Conservation (phyloP, 2,329 filamentous ascomycete species). For the Neoscytalidium dimidiatum region DNA sequence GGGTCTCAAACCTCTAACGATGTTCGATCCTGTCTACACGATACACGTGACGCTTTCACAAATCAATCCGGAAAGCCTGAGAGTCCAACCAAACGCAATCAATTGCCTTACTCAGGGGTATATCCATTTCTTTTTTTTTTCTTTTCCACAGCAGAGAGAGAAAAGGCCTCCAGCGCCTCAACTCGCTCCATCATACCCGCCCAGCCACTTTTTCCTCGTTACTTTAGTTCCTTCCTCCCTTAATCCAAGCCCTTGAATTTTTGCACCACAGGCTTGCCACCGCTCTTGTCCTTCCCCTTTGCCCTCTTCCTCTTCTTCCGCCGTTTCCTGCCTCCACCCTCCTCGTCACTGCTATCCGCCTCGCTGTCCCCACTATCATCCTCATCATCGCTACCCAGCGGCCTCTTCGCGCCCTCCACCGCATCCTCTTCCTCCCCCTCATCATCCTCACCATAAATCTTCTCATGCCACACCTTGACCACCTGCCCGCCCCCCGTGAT, state of each 20-base stretch:
- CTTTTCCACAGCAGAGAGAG: background rate
- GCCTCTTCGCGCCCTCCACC: slow-evolving; percentile 34
- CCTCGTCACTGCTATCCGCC: slow-evolving; percentile 44
- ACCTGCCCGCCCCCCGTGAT: slow-evolving; percentile 84
- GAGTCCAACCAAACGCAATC: no score
- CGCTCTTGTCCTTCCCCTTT: slow-evolving; percentile 35
- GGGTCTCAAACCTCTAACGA: no score
- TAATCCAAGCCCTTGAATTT: slow-evolving; percentile 37
- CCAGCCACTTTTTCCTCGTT: background rate
- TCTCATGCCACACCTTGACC: slow-evolving; percentile 88
- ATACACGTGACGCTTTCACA: no score
- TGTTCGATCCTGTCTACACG: no score
- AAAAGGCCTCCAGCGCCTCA: background rate
- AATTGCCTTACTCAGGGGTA: slow-evolving; percentile 8
- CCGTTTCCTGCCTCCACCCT: slow-evolving; percentile 42
- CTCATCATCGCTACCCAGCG: slow-evolving; percentile 42
- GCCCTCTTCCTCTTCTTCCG: slow-evolving; percentile 48
- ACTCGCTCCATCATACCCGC: background rate
- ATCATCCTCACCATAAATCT: slow-evolving; percentile 51
- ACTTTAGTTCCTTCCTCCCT: background rate
- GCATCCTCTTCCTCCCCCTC: slow-evolving; percentile 30
- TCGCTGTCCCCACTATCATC: slow-evolving; percentile 31
- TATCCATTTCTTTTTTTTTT: background rate
- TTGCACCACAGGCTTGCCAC: slow-evolving; percentile 28
- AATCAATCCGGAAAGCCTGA: no score